phyloP scores from a whole-genome alignment of 192 early-diverging fungal species.

The Linnemannia zychae region DNA sequence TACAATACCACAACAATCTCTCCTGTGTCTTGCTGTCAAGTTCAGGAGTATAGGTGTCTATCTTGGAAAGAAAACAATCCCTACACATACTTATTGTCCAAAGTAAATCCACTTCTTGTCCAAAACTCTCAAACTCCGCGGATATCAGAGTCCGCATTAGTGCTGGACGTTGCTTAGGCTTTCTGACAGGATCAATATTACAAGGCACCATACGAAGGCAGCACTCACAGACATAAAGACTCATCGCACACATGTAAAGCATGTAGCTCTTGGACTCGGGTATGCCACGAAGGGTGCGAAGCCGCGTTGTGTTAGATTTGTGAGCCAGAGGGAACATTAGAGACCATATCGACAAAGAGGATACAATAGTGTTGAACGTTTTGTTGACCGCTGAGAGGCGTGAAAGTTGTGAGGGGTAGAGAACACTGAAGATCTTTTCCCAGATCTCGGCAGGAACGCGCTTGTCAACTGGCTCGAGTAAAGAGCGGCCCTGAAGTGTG shows the following conservation, averaged over 20 bases:
- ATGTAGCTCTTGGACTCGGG: constrained; percentile 14
- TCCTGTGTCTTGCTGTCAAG: background rate
- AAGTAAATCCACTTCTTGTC: background rate
- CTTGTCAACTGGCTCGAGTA: no score
- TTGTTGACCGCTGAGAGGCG: constrained; percentile 14
- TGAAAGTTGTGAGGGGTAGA: constrained; percentile 9
- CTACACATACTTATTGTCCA: constrained; percentile 8
- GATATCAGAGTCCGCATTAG: background rate
- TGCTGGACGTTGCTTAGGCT: background rate
- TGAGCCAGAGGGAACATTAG: background rate
- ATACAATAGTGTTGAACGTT: constrained; percentile 2
- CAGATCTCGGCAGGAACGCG: constrained; percentile 12
- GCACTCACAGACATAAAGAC: constrained; percentile 2
- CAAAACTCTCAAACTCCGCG: background rate
- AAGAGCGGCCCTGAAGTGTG: no score
- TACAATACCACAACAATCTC: constrained; percentile 10
- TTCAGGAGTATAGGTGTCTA: background rate
- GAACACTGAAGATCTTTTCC: background rate
- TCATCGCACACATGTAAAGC: constrained; percentile 6
- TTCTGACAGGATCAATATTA: background rate
- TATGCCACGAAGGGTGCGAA: background rate
- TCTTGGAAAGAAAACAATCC: background rate
- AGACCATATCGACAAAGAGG: background rate
- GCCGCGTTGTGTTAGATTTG: no score
- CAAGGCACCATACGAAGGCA: background rate